phyloP scores from a whole-genome alignment of 2,329 filamentous ascomycete genomes.

The Orbilia ellipsospora region DNA sequence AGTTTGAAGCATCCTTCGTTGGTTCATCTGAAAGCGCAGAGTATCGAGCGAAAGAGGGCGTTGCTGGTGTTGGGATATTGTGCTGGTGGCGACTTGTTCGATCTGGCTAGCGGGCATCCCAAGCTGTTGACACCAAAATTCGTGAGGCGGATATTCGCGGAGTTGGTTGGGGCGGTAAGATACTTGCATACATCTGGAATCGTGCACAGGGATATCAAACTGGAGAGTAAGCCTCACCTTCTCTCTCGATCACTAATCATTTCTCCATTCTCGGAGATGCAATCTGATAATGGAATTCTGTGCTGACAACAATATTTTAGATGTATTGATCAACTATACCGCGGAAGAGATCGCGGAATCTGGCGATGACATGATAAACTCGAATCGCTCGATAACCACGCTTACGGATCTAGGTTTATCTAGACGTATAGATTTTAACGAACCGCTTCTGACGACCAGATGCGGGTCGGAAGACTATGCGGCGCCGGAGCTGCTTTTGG shows the following conservation, averaged over 20 bases:
- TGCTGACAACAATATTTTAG: slow-evolving; percentile 64
- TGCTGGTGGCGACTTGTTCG: slow-evolving; percentile 93
- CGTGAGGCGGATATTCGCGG: slow-evolving; percentile 86
- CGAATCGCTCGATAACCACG: slow-evolving; percentile 85
- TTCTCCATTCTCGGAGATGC: background rate
- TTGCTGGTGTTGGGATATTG: slow-evolving; percentile 91
- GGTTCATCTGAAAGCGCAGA: slow-evolving; percentile 91
- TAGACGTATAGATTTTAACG: slow-evolving; percentile 78
- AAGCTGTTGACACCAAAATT: slow-evolving; percentile 71
- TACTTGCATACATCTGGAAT: slow-evolving; percentile 88
- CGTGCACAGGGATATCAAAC: slow-evolving; percentile 96
- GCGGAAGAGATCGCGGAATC: slow-evolving; percentile 69
- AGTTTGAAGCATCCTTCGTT: slow-evolving; percentile 87
- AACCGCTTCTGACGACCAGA: slow-evolving; percentile 88
- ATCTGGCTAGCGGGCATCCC: slow-evolving; percentile 79
- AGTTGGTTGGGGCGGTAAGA: slow-evolving; percentile 83
- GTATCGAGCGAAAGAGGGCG: slow-evolving; percentile 81
- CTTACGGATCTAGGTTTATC: slow-evolving; percentile 93
- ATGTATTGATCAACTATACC: slow-evolving; percentile 89
- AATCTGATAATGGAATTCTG: too few relatives aligned
- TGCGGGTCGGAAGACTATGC: slow-evolving; percentile 98
- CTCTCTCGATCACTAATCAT: slow-evolving; percentile 8
- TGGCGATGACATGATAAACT: slow-evolving; percentile 72
- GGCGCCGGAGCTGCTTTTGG: slow-evolving; percentile 94
- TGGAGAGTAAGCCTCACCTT: slow-evolving; percentile 77